phyloP scores from a whole-genome alignment of 768 basidiomycete genomes.

The Lyophyllum atratum region DNA sequence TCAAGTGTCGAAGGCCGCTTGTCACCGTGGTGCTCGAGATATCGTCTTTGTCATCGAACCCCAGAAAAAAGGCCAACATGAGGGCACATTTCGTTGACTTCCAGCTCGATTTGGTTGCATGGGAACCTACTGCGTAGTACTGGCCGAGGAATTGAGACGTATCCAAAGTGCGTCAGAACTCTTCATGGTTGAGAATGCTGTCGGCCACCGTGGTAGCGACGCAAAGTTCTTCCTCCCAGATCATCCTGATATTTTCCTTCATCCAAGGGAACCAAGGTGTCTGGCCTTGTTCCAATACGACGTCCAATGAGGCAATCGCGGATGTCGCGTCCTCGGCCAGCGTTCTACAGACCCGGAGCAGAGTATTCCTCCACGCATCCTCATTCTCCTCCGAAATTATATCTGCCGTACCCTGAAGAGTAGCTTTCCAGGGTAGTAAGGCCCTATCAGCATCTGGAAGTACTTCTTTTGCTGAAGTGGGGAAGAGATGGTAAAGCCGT shows the following conservation, averaged over 20 bases:
- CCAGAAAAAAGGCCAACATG: no score
- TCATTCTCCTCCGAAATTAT: constrained; percentile 52
- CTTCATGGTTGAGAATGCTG: constrained; percentile 46
- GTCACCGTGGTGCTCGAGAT: no score
- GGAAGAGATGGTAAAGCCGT: constrained; percentile 58
- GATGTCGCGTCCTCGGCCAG: constrained; percentile 13
- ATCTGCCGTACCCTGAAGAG: constrained; percentile 46
- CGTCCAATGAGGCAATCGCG: constrained; percentile 3
- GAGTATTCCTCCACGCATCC: constrained; percentile 38
- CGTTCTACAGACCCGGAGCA: constrained; percentile 34
- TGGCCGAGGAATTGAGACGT: no score
- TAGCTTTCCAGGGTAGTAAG: constrained; percentile 55
- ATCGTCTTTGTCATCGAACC: no score
- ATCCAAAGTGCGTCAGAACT: constrained; percentile 40
- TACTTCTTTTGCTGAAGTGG: constrained; percentile 22
- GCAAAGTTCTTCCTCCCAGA: constrained; percentile 65
- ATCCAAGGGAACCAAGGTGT: constrained; percentile 13
- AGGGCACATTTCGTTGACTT: no score
- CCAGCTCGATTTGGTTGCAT: no score
- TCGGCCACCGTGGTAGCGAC: constrained; percentile 51
- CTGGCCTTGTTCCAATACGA: background rate
- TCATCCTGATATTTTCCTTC: constrained; percentile 36
- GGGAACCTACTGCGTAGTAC: no score
- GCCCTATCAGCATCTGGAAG: constrained; percentile 27
- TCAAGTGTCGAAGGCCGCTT: no score